Base-by-base conservation (phyloP, 192 early-diverging fungal genomes). In the Linderina pennispora region DNA sequence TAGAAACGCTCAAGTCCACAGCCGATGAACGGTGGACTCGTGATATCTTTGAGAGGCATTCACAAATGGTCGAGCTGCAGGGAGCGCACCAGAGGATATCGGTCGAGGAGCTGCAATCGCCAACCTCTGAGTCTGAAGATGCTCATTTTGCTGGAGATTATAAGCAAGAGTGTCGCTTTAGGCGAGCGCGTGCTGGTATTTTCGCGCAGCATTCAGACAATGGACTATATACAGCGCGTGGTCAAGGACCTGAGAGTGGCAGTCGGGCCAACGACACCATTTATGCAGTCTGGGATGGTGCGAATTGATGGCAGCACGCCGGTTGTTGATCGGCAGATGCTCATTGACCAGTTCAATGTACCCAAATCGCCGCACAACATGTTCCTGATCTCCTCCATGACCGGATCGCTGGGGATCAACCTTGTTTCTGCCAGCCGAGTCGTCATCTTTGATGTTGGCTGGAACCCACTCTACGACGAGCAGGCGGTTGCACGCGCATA, bases 391-490 rank as follows among this genome's bases (percentile, higher is more conserved):
- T 83, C 83, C 9, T 73, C 82, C 3, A 63, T 61, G 14, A 63
- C 63, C 0, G 77, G 65, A 8, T 72, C 67, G 15, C 61, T 85
- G 28, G 84, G 83, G 9, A 53, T 86, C 14, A 91, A 88, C 45
- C 49, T 89, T n/a, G 58, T 75, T 2, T 68, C 75, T 1, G 88
- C 88, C 11, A 91, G 71, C 46, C 75, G 85, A 3, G 79, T 91
- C 4, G 65, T 91, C 14, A 45, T 91, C 11, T 66, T 81, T 45
- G 89, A 89, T 48, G 56, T 79, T 20, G 86, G 84, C 28, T 91
- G 87, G 87, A 91, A 89, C 40, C 89, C 89, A 17, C 81, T 79
- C 24, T 70, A 70, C 34, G 84, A 85, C 46, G 81, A 89, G 36
- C 87, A 89, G 62, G 81, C 84, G 2, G 74, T 89, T 23, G 87